Conservation (phyloP, 2,329 filamentous ascomycete species). For the Trichoderma sp. region DNA sequence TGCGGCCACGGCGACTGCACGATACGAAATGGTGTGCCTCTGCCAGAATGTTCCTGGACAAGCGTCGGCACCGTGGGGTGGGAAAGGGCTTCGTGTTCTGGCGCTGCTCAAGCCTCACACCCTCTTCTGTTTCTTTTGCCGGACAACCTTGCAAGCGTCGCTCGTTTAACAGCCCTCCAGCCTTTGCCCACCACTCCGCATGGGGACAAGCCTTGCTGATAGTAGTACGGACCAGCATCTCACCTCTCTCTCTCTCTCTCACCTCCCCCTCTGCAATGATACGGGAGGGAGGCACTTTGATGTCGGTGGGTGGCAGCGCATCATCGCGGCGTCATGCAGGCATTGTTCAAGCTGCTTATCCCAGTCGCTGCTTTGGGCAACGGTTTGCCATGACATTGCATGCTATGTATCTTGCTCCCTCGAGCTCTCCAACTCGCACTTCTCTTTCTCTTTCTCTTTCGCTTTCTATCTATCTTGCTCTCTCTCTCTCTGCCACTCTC, state of each 20-base stretch:
- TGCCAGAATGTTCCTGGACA: conserved; percentile 18
- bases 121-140: background rate
- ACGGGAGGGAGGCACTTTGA: background rate
- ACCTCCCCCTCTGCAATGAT: conserved; percentile 1
- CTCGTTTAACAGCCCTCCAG: background rate
- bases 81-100: conserved; percentile 14
- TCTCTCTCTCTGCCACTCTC: background rate
- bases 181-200: conserved; percentile 1
- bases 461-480: no score
- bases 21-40: conserved; percentile 10
- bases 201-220: conserved; percentile 6
- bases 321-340: conserved; percentile 3
- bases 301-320: background rate
- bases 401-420: no score
- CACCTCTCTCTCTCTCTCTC: background rate
- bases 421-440: no score
- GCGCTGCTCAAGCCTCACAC: conserved; percentile 4
- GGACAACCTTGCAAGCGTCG: conserved; percentile 20
- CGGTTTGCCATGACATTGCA: background rate
- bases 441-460: no score
- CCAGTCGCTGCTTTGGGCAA: background rate
- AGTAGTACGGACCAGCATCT: background rate
- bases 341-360: background rate
- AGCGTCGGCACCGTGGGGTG: background rate
- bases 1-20: conserved; percentile 1